Conservation (phyloP, 768 basidiomycete genomes). For the Albatrellus ellisii region DNA sequence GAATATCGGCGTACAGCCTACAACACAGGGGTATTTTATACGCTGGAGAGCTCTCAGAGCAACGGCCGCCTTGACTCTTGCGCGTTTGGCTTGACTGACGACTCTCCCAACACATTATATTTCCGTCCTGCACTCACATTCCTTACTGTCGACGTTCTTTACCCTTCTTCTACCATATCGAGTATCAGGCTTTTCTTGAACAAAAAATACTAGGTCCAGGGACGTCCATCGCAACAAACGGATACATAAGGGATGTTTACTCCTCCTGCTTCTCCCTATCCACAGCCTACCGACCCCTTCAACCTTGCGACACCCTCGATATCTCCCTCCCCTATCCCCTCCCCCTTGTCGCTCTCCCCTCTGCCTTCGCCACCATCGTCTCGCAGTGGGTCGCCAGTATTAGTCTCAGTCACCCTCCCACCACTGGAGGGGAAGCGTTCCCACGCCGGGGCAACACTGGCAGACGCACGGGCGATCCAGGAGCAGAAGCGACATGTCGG, state of each 20-base stretch:
- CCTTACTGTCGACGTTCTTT: slow-evolving; percentile 5
- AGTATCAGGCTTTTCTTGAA: not conserved
- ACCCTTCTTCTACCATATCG: not conserved
- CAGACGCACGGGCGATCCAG: not conserved
- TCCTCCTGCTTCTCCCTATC: slow-evolving; percentile 28
- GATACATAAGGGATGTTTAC: slow-evolving; percentile 21
- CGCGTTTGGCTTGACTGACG: too few species aligned
- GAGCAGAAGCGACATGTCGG: slow-evolving; percentile 29
- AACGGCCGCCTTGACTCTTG: too few species aligned
- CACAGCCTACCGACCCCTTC: slow-evolving; percentile 11
- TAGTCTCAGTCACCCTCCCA: too few species aligned
- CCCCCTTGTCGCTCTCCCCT: not conserved
- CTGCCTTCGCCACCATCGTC: not conserved
- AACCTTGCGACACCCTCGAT: slow-evolving; percentile 4
- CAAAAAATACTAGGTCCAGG: not conserved
- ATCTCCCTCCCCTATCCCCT: slow-evolving; percentile 1
- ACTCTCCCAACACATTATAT: too few species aligned
- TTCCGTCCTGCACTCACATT: not conserved
- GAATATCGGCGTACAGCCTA: too few species aligned
- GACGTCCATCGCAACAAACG: not conserved
- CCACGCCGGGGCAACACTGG: not conserved
- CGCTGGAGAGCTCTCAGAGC: too few species aligned
- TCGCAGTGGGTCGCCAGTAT: not conserved
- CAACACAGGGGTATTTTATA: too few species aligned
- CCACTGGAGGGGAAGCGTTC: slow-evolving; percentile 8